Evolutionary conservation across 2,329 filamentous ascomycete species (phyloP).

Genomic region (Dactylellina sp.): DNA sequence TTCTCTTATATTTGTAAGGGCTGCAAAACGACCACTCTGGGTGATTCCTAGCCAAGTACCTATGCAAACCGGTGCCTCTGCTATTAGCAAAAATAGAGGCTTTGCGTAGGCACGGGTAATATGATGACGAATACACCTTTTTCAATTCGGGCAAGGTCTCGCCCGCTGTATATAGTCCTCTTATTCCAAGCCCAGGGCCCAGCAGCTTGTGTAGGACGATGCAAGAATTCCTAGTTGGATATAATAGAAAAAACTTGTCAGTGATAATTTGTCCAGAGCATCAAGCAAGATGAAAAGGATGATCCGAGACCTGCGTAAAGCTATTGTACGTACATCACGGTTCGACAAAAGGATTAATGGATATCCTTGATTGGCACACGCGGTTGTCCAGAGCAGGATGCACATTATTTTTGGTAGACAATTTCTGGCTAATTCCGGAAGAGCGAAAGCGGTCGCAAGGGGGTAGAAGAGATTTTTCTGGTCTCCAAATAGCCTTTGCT

Average conservation of each 20-base stretch:
- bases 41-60: constrained; percentile 76
- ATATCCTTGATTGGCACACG: constrained; percentile 74
- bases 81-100: too few species aligned
- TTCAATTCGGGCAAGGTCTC: constrained; percentile 44
- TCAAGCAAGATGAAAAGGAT: neutral
- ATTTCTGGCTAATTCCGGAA: neutral
- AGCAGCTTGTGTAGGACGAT: constrained; percentile 50
- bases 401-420: constrained; percentile 70
- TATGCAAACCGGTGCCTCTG: constrained; percentile 61
- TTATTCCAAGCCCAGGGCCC: constrained; percentile 31
- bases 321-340: constrained; percentile 70
- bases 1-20: constrained; percentile 76
- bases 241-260: neutral
- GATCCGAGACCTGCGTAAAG: too few species aligned
- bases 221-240: constrained; percentile 40
- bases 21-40: constrained; percentile 71
- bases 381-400: constrained; percentile 79
- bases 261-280: neutral
- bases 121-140: constrained; percentile 16
- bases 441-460: neutral
- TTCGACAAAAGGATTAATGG: constrained; percentile 81
- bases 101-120: too few species aligned
- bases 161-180: constrained; percentile 27
- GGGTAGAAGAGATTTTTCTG: constrained; percentile 3
- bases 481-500: too few species aligned